Conservation (phyloP, 1,284 basidiomycete species). For the Puccinia hordei region DNA sequence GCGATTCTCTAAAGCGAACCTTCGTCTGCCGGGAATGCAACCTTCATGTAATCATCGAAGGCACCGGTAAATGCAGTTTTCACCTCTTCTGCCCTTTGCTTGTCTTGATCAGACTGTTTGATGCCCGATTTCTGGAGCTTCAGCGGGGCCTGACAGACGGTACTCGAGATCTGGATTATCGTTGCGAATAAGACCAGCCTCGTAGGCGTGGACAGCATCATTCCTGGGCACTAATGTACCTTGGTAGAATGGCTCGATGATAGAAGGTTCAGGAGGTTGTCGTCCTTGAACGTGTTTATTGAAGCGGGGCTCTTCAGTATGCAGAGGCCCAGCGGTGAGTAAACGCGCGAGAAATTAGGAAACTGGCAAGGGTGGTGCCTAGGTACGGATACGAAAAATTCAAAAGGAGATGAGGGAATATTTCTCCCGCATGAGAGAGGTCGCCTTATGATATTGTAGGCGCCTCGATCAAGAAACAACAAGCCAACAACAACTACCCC, state of each 20-base stretch:
- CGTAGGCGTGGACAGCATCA: background rate
- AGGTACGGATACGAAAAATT: no score
- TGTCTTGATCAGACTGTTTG: slow-evolving; percentile 38
- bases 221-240: background rate
- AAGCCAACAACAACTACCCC: no score
- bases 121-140: slow-evolving; percentile 30
- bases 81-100: slow-evolving; percentile 25
- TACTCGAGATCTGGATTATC: background rate
- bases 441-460: no score
- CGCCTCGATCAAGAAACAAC: no score
- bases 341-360: no score
- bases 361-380: no score
- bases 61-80: slow-evolving; percentile 22
- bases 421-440: no score
- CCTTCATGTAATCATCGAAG: slow-evolving; percentile 46
- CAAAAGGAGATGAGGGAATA: no score
- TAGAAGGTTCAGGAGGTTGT: background rate
- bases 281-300: no score
- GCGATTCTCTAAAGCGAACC: background rate
- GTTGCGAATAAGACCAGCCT: background rate
- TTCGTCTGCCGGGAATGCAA: slow-evolving; percentile 39
- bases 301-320: no score
- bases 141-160: background rate
- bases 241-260: background rate
- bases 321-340: no score